These are phyloP conservation scores for Bonia amplexicaulis DNA, from an alignment of 176 grass and related monocot genomes.

Conservation along the genomic window DNA sequence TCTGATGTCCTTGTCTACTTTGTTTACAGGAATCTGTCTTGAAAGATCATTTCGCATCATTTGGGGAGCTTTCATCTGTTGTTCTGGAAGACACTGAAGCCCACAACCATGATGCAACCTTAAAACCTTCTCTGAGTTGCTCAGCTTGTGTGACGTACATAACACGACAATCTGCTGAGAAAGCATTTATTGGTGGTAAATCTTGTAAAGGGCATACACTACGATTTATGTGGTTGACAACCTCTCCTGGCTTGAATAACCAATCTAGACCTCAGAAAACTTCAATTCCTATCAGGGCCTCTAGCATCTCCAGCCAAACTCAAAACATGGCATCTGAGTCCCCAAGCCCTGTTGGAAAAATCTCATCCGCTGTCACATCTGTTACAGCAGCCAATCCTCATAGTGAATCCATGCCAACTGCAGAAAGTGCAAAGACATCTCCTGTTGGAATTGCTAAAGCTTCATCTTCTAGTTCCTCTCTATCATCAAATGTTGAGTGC, in stretches of 20 bases:
- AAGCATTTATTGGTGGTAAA: slow-evolving; percentile 77
- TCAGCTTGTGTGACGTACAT: slow-evolving; percentile 69
- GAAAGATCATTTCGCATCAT: slow-evolving; percentile 84
- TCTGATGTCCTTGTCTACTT: slow-evolving; percentile 22
- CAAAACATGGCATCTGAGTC: slow-evolving; percentile 43
- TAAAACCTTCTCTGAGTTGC: slow-evolving; percentile 54
- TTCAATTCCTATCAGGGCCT: slow-evolving; percentile 4
- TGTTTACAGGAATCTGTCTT: slow-evolving; percentile 72
- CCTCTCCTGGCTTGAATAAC: slow-evolving; percentile 41
- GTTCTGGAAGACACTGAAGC: slow-evolving; percentile 60
- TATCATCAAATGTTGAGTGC: slow-evolving; percentile 35
- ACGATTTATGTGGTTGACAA: slow-evolving; percentile 74
- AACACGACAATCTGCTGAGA: slow-evolving; percentile 71
- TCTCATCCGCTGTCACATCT: slow-evolving; percentile 14
- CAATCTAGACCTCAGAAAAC: slow-evolving; percentile 40
- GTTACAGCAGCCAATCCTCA: not conserved
- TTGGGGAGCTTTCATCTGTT: slow-evolving; percentile 80
- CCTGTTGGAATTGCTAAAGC: slow-evolving; percentile 7
- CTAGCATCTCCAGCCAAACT: slow-evolving; percentile 15
- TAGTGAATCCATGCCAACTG: slow-evolving; percentile 2
- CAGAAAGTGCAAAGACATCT: slow-evolving; percentile 27
- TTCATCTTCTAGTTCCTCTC: slow-evolving; percentile 23
- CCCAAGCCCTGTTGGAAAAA: slow-evolving; percentile 27
- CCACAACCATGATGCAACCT: slow-evolving; percentile 49
- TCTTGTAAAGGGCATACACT: slow-evolving; percentile 70